Conservation (phyloP, 192 early-diverging fungal genomes). For the Obelidium mucronatum region DNA sequence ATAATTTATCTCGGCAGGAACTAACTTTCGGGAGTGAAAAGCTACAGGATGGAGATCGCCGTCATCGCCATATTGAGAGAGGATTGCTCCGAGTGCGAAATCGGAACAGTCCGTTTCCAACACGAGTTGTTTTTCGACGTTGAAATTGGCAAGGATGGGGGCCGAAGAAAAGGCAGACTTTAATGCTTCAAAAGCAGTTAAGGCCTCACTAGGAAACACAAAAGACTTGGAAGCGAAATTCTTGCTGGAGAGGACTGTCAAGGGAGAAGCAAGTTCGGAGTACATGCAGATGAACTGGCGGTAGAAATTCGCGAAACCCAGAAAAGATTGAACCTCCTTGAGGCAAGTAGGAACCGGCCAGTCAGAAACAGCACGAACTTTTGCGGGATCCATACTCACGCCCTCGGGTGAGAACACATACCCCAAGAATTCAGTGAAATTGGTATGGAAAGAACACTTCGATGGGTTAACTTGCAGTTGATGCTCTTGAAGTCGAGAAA, state of each 20-base stretch:
- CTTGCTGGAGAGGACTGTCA: constrained; percentile 3
- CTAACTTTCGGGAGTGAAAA: constrained; percentile 21
- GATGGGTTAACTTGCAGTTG: constrained; percentile 15
- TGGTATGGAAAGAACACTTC: constrained; percentile 24
- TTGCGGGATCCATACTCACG: not conserved
- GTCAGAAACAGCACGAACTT: not conserved
- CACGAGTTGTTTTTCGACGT: not conserved
- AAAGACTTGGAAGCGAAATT: not conserved
- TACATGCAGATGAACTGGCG: not conserved
- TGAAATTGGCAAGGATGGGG: not conserved
- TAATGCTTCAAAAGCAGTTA: not conserved
- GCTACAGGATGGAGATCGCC: constrained; percentile 14
- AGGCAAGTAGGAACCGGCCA: not conserved
- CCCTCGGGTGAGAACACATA: not conserved
- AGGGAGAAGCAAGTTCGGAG: constrained; percentile 1
- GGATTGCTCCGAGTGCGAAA: constrained; percentile 6
- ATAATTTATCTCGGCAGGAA: constrained; percentile 2
- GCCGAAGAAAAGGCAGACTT: not conserved
- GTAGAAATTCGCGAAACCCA: constrained; percentile 26
- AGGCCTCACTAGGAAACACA: not conserved
- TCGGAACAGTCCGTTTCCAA: constrained; percentile 4
- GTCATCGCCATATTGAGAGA: not conserved
- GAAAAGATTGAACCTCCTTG: constrained; percentile 3
- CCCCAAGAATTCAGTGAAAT: constrained; percentile 1
- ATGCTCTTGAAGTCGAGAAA: constrained; percentile 27